Base-by-base conservation (phyloP, 129 eudicot species). In the Artemisia tridentata region DNA sequence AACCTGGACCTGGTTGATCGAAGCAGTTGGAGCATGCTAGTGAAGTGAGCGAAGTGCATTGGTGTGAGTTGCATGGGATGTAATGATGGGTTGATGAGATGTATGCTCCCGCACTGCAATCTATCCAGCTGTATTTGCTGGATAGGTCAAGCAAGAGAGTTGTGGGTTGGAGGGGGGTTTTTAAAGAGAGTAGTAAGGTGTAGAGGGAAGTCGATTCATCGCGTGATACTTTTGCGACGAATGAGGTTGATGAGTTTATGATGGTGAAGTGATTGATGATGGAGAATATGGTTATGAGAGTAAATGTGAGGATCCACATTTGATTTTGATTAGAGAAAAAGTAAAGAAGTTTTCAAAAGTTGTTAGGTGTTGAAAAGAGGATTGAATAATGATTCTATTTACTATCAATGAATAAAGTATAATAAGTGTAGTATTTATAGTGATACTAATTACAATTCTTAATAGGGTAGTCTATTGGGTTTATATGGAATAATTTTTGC, bases 61-160 rank as follows among this genome's bases (percentile, higher is more conserved):
- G 76, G 20, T 50, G 55, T 15, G 80, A 14, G 21, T 65, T 56
- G 43, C 78, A 71, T 25, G 53, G 75, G 67, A 86, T 72, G 74
- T 79, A 72, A 31, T 43, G 75, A 71, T 80, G 82, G 2, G 76
- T 75, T 1, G 83, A 57, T 68, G 91, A 82, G 1, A 64, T 55
- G 85, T 79, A 85, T 18, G 15, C 9, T 1, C 63, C 70, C 3
- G 84, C 51, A 6, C 71, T 62, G 78, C 90, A 85, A 53, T 82
- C 85, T 79, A 76, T 51, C 80, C 81, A 82, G 29, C 59, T 61
- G 80, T 80, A 76, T 48, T 78, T 74, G 5, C 84, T 79, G 9
- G 90, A 87, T 46, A 88, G 79, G 65, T 88, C 90, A 7, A 88
- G 78, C 17, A 82, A 66, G 13, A 87, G 64, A 11, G 72, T 56